A percentile compares a stretch with the other conserved stretches of the same genome.
Conservation (phyloP, 2,329 filamentous ascomycete species). For the Ceratocystis cubensis region DNA sequence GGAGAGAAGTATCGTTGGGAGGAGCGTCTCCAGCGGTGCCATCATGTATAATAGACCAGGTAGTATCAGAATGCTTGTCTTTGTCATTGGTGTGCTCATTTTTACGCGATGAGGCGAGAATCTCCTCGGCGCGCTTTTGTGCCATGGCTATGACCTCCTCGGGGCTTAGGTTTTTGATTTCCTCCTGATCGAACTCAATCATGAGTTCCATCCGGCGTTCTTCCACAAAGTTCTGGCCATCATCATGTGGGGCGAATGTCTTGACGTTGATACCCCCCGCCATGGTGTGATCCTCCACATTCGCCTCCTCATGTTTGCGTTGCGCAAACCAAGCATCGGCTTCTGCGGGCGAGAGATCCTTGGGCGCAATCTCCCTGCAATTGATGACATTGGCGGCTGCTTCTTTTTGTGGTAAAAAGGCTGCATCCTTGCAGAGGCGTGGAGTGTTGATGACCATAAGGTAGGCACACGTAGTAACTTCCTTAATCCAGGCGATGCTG, state of each 20-base stretch:
- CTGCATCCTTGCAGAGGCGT: constrained; percentile 72
- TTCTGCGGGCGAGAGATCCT: constrained; percentile 28
- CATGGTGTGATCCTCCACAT: constrained; percentile 3
- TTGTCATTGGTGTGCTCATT: constrained; percentile 25
- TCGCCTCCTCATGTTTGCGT: constrained; percentile 26
- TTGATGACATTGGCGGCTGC: constrained; percentile 63
- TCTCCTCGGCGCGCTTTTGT: constrained; percentile 14
- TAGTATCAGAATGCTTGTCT: not conserved
- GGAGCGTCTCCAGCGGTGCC: not conserved
- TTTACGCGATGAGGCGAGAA: constrained; percentile 10
- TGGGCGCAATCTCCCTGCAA: constrained; percentile 56
- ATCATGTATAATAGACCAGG: not conserved
- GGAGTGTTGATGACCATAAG: constrained; percentile 88
- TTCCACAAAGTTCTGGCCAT: constrained; percentile 1
- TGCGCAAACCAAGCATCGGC: constrained; percentile 34
- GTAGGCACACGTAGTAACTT: constrained; percentile 81
- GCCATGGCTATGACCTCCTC: constrained; percentile 16
- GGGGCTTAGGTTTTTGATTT: constrained; percentile 14
- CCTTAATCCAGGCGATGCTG: constrained; percentile 84
- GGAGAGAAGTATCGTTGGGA: not conserved
- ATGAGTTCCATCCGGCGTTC: constrained; percentile 24
- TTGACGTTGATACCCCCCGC: constrained; percentile 14
- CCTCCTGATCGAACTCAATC: constrained; percentile 17
- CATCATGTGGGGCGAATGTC: not conserved
- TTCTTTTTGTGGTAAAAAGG: constrained; percentile 70